A percentile compares a stretch with the other conserved stretches of the same genome.
Conservation (phyloP, 805 yeast species). For the Yamadazyma kitorensis region DNA sequence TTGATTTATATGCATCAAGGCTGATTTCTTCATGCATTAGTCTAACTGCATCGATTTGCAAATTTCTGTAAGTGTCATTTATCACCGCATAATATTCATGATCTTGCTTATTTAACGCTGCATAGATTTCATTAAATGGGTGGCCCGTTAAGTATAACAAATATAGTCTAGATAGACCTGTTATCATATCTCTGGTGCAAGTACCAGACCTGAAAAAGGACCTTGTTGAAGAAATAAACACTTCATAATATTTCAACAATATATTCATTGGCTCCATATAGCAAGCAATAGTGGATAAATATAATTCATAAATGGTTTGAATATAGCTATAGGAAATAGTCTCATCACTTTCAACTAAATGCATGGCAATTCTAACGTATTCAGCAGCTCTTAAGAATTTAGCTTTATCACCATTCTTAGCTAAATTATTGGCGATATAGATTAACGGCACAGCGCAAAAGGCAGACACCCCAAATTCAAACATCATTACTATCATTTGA, state of each 20-base stretch:
- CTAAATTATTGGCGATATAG: constrained; percentile 34
- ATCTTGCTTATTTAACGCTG: constrained; percentile 1
- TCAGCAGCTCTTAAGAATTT: constrained; percentile 40
- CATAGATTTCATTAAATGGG: constrained; percentile 1
- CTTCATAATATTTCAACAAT: constrained; percentile 25
- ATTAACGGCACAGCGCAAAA: constrained; percentile 39
- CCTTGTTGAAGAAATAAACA: constrained; percentile 13
- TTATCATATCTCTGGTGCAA: constrained; percentile 9
- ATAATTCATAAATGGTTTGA: constrained; percentile 39
- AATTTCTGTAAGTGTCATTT: constrained; percentile 1
- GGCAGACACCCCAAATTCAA: constrained; percentile 39
- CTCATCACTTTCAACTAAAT: constrained; percentile 30
- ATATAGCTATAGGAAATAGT: constrained; percentile 33
- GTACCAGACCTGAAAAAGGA: constrained; percentile 11
- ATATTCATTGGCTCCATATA: constrained; percentile 39
- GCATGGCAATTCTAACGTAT: constrained; percentile 38
- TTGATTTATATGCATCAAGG: constrained; percentile 8
- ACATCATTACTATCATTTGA: constrained; percentile 31
- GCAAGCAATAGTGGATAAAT: constrained; percentile 39
- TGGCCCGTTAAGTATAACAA: constrained; percentile 16
- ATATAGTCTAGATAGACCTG: constrained; percentile 13
- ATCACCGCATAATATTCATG: constrained; percentile 7
- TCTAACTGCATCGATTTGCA: constrained; percentile 6
- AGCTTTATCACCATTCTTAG: constrained; percentile 22
- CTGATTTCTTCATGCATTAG: constrained; percentile 12